Conservation (phyloP, 1,139 yeast genomes). For the Scheffersomyces insectosa region DNA sequence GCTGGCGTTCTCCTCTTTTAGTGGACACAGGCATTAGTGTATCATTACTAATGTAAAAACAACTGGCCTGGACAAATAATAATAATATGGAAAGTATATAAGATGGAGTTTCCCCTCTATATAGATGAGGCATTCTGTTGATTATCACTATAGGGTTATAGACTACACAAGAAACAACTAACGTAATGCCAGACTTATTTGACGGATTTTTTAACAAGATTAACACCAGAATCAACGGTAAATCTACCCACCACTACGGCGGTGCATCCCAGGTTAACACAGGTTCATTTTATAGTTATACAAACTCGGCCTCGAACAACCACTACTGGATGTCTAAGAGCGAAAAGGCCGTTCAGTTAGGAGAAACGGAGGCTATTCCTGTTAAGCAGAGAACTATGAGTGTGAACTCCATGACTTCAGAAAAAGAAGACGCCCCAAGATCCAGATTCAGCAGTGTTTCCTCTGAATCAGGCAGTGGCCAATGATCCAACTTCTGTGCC, state of each 20-base stretch:
- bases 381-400: conserved; percentile 22
- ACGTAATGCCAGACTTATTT: conserved; percentile 43
- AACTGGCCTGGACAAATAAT: too few relatives aligned
- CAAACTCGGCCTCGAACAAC: conserved; percentile 37
- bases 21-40: too few relatives aligned
- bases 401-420: conserved; percentile 17
- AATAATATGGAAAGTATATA: too few relatives aligned
- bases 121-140: not conserved
- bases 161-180: too few relatives aligned
- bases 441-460: conserved; percentile 18
- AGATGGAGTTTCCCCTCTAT: too few relatives aligned
- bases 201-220: conserved; percentile 40
- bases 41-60: too few relatives aligned
- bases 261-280: conserved; percentile 37
- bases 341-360: conserved; percentile 2
- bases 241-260: conserved; percentile 30
- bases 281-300: conserved; percentile 41
- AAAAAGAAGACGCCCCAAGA: conserved; percentile 10
- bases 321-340: conserved; percentile 40
- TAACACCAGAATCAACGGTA: conserved; percentile 33
- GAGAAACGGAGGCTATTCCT: conserved; percentile 1
- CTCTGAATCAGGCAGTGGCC: conserved; percentile 4
- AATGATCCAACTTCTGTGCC: not conserved
- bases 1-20: too few relatives aligned
- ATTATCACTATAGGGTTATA: not conserved